Conservation (phyloP, 495 filamentous ascomycete genomes). For the Penicillium canariense region DNA sequence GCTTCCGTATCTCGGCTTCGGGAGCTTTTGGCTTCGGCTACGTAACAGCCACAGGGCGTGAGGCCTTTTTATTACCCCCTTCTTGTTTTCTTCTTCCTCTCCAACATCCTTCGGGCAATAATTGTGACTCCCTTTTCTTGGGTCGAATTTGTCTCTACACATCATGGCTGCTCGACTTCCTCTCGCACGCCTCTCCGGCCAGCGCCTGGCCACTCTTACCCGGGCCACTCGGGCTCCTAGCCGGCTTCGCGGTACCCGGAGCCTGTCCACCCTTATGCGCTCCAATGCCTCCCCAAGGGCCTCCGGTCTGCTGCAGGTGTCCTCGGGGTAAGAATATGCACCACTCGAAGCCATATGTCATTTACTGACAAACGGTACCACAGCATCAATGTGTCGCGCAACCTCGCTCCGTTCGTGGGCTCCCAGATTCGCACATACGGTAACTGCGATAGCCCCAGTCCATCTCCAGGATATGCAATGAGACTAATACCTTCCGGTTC, state of each 20-base stretch:
- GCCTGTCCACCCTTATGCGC: constrained; percentile 26
- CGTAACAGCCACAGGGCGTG: constrained; percentile 24
- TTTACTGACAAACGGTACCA: not conserved
- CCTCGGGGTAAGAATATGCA: constrained; percentile 27
- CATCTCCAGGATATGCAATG: not conserved
- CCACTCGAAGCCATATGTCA: not conserved
- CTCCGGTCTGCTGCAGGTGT: constrained; percentile 30
- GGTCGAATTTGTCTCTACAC: constrained; percentile 10
- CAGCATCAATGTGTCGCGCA: constrained; percentile 32
- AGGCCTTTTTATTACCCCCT: constrained; percentile 6
- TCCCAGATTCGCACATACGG: constrained; percentile 43
- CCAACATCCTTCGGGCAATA: not conserved
- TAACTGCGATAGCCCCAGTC: constrained; percentile 8
- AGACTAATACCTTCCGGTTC: constrained; percentile 10
- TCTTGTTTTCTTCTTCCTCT: constrained; percentile 5
- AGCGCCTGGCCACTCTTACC: constrained; percentile 32
- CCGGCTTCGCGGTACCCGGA: constrained; percentile 25
- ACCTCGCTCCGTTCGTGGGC: constrained; percentile 29
- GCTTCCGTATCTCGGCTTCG: constrained; percentile 24
- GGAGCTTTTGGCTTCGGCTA: constrained; percentile 26
- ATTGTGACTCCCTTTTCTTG: not conserved
- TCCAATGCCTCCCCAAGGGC: constrained; percentile 20
- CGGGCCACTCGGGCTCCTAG: constrained; percentile 26
- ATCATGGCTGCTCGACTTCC: constrained; percentile 46
- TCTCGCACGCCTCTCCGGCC: constrained; percentile 37